Evolutionary conservation across 1,284 basidiomycete species (phyloP), one percentile per base, ranked within the genome.

Genomic region (Ustilago tritici): DNA sequence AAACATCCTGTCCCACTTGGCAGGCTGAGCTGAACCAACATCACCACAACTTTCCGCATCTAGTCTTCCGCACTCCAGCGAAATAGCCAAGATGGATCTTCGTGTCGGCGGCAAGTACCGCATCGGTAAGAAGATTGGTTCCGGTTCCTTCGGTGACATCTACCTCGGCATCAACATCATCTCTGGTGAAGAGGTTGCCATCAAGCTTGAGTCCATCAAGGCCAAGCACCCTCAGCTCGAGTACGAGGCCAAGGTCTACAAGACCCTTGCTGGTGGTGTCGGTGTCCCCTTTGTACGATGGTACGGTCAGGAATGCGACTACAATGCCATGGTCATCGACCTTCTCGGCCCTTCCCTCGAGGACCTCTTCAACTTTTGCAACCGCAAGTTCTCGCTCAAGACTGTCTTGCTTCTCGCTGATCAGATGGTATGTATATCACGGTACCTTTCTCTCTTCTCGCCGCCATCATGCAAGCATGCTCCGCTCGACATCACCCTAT

Each of bases 151-250:
- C 85, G 95, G 96, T 95, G 96, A 99, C 86, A 99, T 99, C 87
- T 99, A 98, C 88, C 93, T 99, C 72, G 97, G 97, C 75, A 95
- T 98, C 88, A 98, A 99, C 90, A 98, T 99, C 89, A 98, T 99
- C 87, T 98, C 95, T n/a, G 96, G 96, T 58, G 95, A 99, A 87
- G 96, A 98, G 87, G 97, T 99, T 69, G 97, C 95, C 86, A 98
- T 99, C 91, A 99, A 99, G 89, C 93, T 99, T 82, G 97, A 99
- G 88, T 98, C 95, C 0, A 94, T 98, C 88, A 99, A 99, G 88
- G 96, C 97, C 81, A 99, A 99, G 88, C 95, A 98, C 86, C 96
- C 97, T n/a, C 97, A 99, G 88, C 93, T 99, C 84, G 96, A 99
- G 88, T 98, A 99, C 86, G 96, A 99, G 78, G 85, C 85, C 49